Evolutionary conservation across 768 basidiomycete genomes (phyloP).

Genomic region (Auricularia heimuer): DNA sequence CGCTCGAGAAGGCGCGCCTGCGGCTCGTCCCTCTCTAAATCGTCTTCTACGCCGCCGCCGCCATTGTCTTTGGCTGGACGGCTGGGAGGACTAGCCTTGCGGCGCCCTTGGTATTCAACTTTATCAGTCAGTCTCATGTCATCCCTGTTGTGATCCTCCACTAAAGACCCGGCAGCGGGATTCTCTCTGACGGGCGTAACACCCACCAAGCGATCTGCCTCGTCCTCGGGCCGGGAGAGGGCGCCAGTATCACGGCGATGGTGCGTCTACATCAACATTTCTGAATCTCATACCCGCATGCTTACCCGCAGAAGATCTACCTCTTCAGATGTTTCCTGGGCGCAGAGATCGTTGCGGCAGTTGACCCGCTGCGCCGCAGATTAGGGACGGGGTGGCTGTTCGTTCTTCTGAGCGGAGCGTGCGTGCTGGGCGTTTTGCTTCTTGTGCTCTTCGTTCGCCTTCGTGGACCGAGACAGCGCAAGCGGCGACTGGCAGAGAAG

Average conservation of each 20-base stretch:
- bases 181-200: slow-evolving; percentile 10
- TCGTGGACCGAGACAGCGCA: background rate
- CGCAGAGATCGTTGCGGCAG: slow-evolving; percentile 5
- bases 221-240: slow-evolving; percentile 23
- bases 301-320: slow-evolving; percentile 10
- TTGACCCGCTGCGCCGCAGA: background rate
- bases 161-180: slow-evolving; percentile 2
- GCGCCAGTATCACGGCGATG: slow-evolving; percentile 20
- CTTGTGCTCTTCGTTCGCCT: background rate
- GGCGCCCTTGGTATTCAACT: slow-evolving; percentile 19
- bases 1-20: slow-evolving; percentile 21
- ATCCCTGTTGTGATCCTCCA: background rate
- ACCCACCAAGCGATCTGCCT: slow-evolving; percentile 13
- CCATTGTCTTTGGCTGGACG: slow-evolving; percentile 19
- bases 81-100: slow-evolving; percentile 14
- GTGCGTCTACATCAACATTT: background rate
- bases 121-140: slow-evolving; percentile 11
- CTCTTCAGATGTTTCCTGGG: slow-evolving; percentile 13
- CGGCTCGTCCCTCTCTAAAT: slow-evolving; percentile 13
- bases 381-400: background rate
- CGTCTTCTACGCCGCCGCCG: slow-evolving; percentile 6
- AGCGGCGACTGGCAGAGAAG: too few species aligned
- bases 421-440: background rate
- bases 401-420: background rate
- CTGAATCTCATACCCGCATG: background rate